A percentile compares a stretch with the other conserved stretches of the same genome.
Conservation (phyloP, 2,329 filamentous ascomycete species). For the Microdochium paspali region DNA sequence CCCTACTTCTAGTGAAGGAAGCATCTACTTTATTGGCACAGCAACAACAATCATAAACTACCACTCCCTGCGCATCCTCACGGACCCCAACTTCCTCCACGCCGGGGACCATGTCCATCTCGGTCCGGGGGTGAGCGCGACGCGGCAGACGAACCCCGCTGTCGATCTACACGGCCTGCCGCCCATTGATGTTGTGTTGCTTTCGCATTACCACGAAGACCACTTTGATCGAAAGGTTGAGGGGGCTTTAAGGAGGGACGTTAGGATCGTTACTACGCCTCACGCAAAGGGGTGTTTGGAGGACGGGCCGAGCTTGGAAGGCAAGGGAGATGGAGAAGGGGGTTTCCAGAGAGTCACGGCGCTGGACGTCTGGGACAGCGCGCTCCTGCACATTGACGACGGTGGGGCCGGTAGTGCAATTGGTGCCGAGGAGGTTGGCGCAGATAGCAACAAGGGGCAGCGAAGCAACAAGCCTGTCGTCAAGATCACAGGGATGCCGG, state of each 20-base stretch:
- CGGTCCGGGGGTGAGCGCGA: constrained; percentile 49
- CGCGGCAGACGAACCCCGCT: constrained; percentile 46
- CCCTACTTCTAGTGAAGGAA: too few species aligned
- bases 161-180: constrained; percentile 51
- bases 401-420: constrained; percentile 2
- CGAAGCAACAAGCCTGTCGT: constrained; percentile 26
- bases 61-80: constrained; percentile 42
- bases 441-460: too few species aligned
- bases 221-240: constrained; percentile 32
- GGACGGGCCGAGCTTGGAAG: constrained; percentile 23
- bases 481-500: constrained; percentile 54
- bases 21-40: constrained; percentile 44
- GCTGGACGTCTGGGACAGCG: constrained; percentile 45
- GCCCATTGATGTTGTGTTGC: constrained; percentile 46
- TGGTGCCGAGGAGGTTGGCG: constrained; percentile 18
- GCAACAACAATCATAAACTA: constrained; percentile 48
- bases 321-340: not conserved
- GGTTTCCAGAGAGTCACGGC: constrained; percentile 42
- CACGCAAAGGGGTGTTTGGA: constrained; percentile 46
- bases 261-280: constrained; percentile 55
- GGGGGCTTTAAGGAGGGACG: constrained; percentile 28
- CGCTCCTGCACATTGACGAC: constrained; percentile 27
- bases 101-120: constrained; percentile 58
- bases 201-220: constrained; percentile 55
- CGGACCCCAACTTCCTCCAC: constrained; percentile 57